Conservation (phyloP, 495 filamentous ascomycete genomes). For the Aspergillus affinis region DNA sequence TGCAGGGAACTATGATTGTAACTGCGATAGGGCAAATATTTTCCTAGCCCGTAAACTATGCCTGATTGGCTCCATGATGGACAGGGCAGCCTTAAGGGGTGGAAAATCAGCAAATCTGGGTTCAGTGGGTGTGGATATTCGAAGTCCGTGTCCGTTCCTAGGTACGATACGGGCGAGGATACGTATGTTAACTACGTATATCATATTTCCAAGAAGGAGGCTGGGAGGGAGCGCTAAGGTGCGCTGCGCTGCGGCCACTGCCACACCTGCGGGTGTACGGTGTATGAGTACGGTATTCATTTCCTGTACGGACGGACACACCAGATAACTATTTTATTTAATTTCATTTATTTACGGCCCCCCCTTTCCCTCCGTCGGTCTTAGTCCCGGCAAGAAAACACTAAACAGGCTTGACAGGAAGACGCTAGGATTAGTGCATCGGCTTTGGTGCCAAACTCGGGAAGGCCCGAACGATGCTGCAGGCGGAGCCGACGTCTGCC, state of each 20-base stretch:
- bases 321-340: background rate
- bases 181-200: background rate
- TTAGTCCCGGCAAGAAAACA: conserved; percentile 13
- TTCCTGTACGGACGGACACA: too few relatives aligned
- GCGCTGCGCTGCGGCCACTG: background rate
- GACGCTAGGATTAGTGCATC: conserved; percentile 23
- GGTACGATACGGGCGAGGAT: background rate
- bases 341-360: background rate
- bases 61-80: background rate
- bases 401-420: conserved; percentile 14
- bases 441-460: conserved; percentile 36
- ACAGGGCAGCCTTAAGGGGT: background rate
- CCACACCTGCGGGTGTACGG: background rate
- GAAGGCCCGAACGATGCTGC: conserved; percentile 29
- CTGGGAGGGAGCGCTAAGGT: background rate
- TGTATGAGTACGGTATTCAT: too few relatives aligned
- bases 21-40: background rate
- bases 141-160: background rate
- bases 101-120: background rate
- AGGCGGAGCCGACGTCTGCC: conserved; percentile 25
- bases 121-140: background rate
- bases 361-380: background rate
- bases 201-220: background rate
- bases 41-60: background rate
- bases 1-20: background rate